Evolutionary conservation across 371 early-diverging fungal species (phyloP).

Genomic region (Paramicrosporidium saccamoebae): DNA sequence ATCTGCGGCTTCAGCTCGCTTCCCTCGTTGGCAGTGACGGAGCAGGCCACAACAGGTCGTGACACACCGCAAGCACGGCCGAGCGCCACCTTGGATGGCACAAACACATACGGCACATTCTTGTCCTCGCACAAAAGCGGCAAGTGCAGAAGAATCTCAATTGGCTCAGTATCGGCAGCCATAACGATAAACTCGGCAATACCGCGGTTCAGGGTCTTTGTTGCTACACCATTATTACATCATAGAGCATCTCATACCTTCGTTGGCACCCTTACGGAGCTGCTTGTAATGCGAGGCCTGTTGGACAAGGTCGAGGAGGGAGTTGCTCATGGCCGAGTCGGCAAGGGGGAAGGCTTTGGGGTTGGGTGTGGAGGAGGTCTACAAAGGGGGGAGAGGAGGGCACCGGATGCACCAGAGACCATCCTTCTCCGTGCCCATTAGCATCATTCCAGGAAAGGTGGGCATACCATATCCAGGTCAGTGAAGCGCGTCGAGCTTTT

Average conservation of each 20-base stretch:
- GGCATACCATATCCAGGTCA: too few relatives aligned
- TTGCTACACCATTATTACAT: conserved; percentile 13
- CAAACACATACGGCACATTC: conserved; percentile 93
- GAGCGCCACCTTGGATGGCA: conserved; percentile 77
- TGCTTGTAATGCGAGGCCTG: conserved; percentile 93
- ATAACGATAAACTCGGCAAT: conserved; percentile 93
- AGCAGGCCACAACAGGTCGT: conserved; percentile 67
- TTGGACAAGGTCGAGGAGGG: conserved; percentile 78
- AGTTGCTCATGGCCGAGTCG: conserved; percentile 56
- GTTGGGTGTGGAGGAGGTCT: conserved; percentile 13
- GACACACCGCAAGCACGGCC: conserved; percentile 96
- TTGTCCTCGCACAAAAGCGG: conserved; percentile 97
- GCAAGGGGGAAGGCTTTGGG: conserved; percentile 75
- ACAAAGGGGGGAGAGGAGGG: too few relatives aligned
- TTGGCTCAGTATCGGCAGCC: conserved; percentile 90
- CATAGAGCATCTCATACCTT: conserved; percentile 11
- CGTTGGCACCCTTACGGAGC: conserved; percentile 97
- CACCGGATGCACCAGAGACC: too few relatives aligned
- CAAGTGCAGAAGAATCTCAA: conserved; percentile 85
- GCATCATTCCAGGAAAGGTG: too few relatives aligned
- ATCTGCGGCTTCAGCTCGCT: conserved; percentile 78
- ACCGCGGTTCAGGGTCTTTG: conserved; percentile 97
- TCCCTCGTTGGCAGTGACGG: conserved; percentile 83
- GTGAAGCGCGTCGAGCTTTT: too few relatives aligned
- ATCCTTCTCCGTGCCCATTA: too few relatives aligned